Evolutionary conservation across 257 asterid genomes (phyloP).

Genomic region (Nicotiana knightiana): DNA sequence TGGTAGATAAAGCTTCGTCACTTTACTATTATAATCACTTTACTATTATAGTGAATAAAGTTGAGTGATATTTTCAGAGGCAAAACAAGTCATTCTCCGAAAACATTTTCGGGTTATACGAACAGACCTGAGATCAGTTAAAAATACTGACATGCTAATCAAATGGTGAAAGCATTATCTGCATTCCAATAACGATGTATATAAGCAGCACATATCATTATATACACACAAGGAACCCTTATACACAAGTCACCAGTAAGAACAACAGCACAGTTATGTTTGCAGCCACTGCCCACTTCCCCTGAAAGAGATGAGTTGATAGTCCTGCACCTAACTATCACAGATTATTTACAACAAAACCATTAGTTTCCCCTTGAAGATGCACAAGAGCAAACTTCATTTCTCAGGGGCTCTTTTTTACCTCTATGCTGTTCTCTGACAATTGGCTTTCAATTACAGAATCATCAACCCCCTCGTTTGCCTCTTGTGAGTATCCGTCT

Average conservation of each 20-base stretch:
- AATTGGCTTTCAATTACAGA: neutral
- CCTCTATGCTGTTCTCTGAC: conserved; percentile 4
- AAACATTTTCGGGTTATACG: neutral
- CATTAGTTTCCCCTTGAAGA: neutral
- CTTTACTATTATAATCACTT: no score
- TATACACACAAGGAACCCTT: conserved; percentile 2
- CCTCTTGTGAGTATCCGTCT: neutral
- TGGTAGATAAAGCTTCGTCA: no score
- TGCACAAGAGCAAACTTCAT: neutral
- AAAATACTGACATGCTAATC: neutral
- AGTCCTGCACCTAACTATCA: conserved; percentile 10
- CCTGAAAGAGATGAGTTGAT: neutral
- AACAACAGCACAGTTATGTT: neutral
- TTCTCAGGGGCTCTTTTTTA: neutral
- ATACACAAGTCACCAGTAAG: neutral
- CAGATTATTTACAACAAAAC: conserved; percentile 8
- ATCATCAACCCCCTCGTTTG: neutral
- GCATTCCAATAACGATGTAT: neutral
- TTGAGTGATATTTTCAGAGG: no score
- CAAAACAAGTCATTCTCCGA: neutral
- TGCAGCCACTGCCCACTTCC: neutral
- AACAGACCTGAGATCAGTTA: neutral
- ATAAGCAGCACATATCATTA: neutral
- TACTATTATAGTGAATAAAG: no score
- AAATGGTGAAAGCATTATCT: neutral